Base-by-base conservation (phyloP, 768 basidiomycete genomes). In the Amanita exitialis region DNA sequence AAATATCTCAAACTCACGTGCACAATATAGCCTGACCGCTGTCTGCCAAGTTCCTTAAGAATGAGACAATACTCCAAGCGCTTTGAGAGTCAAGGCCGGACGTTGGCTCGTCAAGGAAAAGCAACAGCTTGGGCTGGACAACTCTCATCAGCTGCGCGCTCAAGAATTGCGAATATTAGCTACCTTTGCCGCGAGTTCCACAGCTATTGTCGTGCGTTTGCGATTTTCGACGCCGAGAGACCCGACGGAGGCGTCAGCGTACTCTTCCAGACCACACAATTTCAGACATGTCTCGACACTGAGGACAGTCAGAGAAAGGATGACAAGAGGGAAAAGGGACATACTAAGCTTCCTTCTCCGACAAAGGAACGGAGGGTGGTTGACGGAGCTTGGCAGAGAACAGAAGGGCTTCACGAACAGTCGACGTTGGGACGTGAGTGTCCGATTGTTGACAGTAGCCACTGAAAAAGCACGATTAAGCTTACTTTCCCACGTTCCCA, bases 61-160 rank as follows among this genome's bases (percentile, higher is more conserved):
- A 89, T 2, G 72, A 66, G 46, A 90, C 69, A 55, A 91, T 88
- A 3, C 82, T 82, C 87, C 88, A 90, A 2, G 90, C 89, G 50
- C 82, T 86, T 64, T 90, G 88, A 3, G 88, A 90, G 62, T 91
- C 89, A 10, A 93, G 71, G 28, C 90, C 90, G 20, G 87, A 83
- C 2, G 91, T 94, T 0, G 92, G 92, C 62, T 94, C 90, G 59
- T 93, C 91, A 35, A 91, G 66, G 72, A 94, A 93, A 15, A 94
- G 74, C 0, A 95, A 70, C 0, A 92, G 69, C 62, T 79, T 79
- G 1, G 90, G 91, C 82, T 82, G 13, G 9, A 52, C 3, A 56
- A 67, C 61, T 62, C 52, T 42, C 23, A 44, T 21, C 47, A 38
- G 25, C 30, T 21, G 8, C 15, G 9, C 15, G n/a, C 5, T 32